Base-by-base conservation (phyloP, 345 rosid genomes). In the Salix brachista region DNA sequence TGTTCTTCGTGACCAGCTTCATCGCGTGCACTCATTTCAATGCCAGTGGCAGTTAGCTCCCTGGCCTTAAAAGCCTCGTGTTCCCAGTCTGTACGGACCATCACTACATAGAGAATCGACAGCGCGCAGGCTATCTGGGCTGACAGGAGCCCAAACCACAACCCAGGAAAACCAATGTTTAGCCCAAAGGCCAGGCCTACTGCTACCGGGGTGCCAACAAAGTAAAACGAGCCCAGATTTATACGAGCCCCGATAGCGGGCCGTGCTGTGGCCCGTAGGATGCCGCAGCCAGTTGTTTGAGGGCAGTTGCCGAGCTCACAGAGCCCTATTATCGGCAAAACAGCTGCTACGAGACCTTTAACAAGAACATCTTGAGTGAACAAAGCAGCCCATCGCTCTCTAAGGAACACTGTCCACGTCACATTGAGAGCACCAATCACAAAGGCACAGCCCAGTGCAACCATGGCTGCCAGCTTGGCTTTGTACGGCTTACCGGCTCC, bases 301-400 rank as follows among this genome's bases (percentile, higher is more conserved):
- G 99, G 99, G 71, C 97, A 96, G 79, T 96, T 96, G 6, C 92
- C 98, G 46, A 93, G 90, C 88, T 96, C 99, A 46, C 99, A 96
- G 7, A 96, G 84, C 36, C 99, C 99, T 9, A 92, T 82, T 16
- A 96, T 90, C 0, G 98, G 99, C 90, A 96, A 79, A 41, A 93
- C 98, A 2, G 94, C 88, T 30, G 90, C 91, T 7, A 96, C 99
- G 60, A 96, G 81, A 0, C 86, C 79, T 8, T 87, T 89, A 39
- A 96, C 92, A 36, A 82, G 87, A 17, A 80, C 80, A 48, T 92
- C 91, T 18, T 78, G 74, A 2, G 96, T 96, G 85, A 96, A 96
- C 72, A 96, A 78, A 16, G 91, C 81, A 3, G 97, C 91, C 98
- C 99, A 96, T 58, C 86, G 85, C 64, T 91, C 84, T 70, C 87